Percentiles rank a stretch among this genome's conserved stretches.
phyloP scores from a whole-genome alignment of 345 rosid genomes.

The Psidium friedrichsthalianum region DNA sequence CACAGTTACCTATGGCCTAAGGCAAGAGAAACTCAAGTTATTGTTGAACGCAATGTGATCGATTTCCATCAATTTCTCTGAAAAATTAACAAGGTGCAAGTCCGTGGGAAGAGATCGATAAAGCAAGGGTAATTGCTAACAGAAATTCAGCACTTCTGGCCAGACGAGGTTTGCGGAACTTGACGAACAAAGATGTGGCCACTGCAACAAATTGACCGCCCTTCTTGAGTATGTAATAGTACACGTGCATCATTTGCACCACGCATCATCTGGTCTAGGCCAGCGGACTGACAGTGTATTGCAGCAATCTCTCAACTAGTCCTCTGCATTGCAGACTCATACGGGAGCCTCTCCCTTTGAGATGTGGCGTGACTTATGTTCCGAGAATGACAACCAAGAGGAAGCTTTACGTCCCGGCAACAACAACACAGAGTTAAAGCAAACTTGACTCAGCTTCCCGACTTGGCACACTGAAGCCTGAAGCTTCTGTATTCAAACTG shows the following conservation, averaged over 20 bases:
- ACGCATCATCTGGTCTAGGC: neutral
- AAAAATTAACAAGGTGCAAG: neutral
- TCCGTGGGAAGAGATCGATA: neutral
- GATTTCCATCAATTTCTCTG: neutral
- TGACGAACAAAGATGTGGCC: too few relatives aligned
- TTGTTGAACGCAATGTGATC: neutral
- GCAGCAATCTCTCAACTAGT: neutral
- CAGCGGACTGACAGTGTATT: neutral
- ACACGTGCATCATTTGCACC: too few relatives aligned
- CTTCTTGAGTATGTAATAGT: too few relatives aligned
- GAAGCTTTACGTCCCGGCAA: neutral
- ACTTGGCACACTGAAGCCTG: neutral
- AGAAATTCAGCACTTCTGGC: neutral
- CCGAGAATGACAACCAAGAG: neutral
- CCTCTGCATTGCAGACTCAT: neutral
- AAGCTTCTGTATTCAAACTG: neutral
- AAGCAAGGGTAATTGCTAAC: neutral
- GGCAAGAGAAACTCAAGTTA: neutral
- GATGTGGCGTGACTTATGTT: neutral
- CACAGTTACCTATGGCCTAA: neutral
- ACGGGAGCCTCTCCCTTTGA: neutral
- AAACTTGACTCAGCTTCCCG: neutral
- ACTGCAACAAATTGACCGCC: too few relatives aligned
- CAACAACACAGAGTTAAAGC: neutral
- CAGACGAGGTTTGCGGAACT: too few relatives aligned